Evolutionary conservation across 352 stramenopile species (phyloP).

Genomic region (Globisporangium alternatum): DNA sequence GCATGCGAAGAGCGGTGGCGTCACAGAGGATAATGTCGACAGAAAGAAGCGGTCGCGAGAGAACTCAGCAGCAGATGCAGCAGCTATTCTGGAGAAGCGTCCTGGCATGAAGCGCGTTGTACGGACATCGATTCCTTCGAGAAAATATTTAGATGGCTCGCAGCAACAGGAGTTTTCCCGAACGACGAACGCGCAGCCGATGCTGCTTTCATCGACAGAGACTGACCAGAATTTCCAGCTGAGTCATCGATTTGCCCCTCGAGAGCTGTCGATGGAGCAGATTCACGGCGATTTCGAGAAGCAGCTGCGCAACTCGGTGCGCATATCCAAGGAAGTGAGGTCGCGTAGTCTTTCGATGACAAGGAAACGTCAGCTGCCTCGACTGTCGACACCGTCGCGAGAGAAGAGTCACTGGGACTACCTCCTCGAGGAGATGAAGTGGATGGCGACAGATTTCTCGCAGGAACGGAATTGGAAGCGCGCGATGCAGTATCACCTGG

Average conservation of each 20-base stretch:
- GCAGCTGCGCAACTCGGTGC: constrained; percentile 47
- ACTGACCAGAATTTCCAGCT: neutral
- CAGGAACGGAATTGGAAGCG: constrained; percentile 97
- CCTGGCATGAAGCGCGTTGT: constrained; percentile 26
- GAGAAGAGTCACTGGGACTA: constrained; percentile 91
- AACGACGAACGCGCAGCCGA: neutral
- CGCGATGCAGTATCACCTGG: constrained; percentile 59
- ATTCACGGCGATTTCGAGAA: constrained; percentile 36
- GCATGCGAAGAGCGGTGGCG: constrained; percentile 3
- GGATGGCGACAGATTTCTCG: constrained; percentile 95
- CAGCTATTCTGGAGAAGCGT: constrained; percentile 6
- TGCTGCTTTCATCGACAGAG: constrained; percentile 2
- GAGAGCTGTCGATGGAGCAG: constrained; percentile 22
- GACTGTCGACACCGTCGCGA: constrained; percentile 46
- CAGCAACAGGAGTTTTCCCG: constrained; percentile 31
- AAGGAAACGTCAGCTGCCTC: constrained; percentile 70
- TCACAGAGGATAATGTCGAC: constrained; percentile 16
- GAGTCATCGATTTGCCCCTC: constrained; percentile 9
- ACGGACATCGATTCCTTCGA: constrained; percentile 36
- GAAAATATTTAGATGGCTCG: constrained; percentile 39
- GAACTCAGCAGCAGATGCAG: constrained; percentile 7
- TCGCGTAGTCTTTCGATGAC: constrained; percentile 35
- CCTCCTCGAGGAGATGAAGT: constrained; percentile 96
- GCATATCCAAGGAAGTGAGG: constrained; percentile 40
- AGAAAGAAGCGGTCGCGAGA: constrained; percentile 19